Evolutionary conservation across 306 rosid genomes (phyloP), one percentile per base, ranked within the genome.

Genomic region (Clitoria ternatea): DNA sequence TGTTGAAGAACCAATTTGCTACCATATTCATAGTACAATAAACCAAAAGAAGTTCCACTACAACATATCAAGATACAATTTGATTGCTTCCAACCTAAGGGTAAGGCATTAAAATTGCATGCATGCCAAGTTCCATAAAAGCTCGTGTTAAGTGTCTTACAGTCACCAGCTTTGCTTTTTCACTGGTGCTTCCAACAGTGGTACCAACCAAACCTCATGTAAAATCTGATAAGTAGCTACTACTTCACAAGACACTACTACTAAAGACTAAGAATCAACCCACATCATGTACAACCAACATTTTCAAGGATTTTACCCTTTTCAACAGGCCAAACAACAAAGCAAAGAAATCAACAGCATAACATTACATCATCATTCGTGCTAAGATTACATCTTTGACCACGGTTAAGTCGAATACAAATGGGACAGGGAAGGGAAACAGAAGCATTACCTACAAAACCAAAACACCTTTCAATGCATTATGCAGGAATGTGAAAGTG

Each of bases 281-380:
- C 91, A 81, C 85, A 83, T 84, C 90, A 86, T 88, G 86, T 92
- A 90, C 98, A 86, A 77, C 74, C 82, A 83, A 64, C 82, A 81
- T 64, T 77, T 77, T 61, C 61, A 72, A 66, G 72, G 80, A 55
- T 43, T 69, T 74, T 39, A 2, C 83, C 81, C 83, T 81, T 76
- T 77, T 78, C 87, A 69, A 77, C 64, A 57, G 60, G 75, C 50
- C 73, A 74, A 36, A 77, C n/a, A n/a, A 37, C 73, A 69, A 80
- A 61, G 75, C 63, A 72, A 80, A 70, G 80, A 77, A 75, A 72
- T 33, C 71, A 77, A 69, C 77, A 83, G 66, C 87, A 90, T 78
- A 78, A 67, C 73, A 78, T 78, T 76, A 83, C 84, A 88, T 70
- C 84, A 88, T 70, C 77, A 70, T 35, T 63, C 43, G 77, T 82